Base-by-base conservation (phyloP, 108 stramenopile genomes). In the Nannochloropsis salina region DNA sequence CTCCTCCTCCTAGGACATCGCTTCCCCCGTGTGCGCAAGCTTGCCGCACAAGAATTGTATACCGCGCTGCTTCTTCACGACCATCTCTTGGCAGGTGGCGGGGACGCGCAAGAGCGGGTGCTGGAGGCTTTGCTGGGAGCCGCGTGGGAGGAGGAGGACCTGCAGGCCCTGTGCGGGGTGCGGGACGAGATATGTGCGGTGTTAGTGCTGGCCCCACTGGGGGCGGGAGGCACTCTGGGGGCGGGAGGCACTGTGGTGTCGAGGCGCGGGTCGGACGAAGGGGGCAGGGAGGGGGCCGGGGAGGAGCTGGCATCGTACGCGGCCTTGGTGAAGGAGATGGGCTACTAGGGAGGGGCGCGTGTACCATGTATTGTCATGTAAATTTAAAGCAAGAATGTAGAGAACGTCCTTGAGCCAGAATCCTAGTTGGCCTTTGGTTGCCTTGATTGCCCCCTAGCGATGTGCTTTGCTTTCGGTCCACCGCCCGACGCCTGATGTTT, bases 11-110 rank as follows among this genome's bases (percentile, higher is more conserved):
- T 97, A 15, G 90, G 86, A 5, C 97, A 97, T 84, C 92, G 84
- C 2, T 99, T 94, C 87, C 98, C 98, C 44, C 92, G 94, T 41
- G 94, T 99, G 8, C 89, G 98, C 22, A 90, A 93, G 12, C 89
- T 90, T 87, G 91, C 92, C 15, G 97, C 97, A 47, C 96, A 96
- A 86, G 93, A 95, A 83, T 88, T 97, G 80, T 97, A 97, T 84
- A 89, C 94, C 44, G 90, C 90, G 83, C 82, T 97, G 43, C 84
- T 94, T 41, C 95, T 94, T 82, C 40, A 80, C 12, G 86, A 86
- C 44, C 83, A 90, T 40, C 44, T 80, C 11, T 10, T 9, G 22
- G 45, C 81, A 15, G 6, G 6, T 8, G 9, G 45, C 44, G 84
- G 82, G n/a, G 87, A 47, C 40, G 20, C 84, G 18, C 86, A 43